Evolutionary conservation across 106 monocot genomes (phyloP).

Genomic region (Alisma plantagoaquatica): DNA sequence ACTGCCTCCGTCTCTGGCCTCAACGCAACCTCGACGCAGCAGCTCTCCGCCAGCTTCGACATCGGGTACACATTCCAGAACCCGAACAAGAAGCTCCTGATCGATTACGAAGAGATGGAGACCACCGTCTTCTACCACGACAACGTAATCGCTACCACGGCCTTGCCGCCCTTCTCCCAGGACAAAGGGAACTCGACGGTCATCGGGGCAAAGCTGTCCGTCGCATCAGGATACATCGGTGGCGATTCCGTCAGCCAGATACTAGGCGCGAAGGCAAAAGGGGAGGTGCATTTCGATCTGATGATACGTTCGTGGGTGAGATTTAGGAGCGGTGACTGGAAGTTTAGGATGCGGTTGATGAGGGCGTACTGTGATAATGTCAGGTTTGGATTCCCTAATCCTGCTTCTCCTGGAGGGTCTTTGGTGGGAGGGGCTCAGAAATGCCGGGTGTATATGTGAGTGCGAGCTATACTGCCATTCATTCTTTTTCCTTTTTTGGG

Average conservation of each 20-base stretch:
- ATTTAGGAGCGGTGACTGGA: constrained; percentile 2
- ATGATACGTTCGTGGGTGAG: background rate
- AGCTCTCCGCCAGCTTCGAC: constrained; percentile 2
- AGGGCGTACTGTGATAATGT: constrained; percentile 10
- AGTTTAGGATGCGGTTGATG: background rate
- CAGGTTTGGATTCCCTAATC: background rate
- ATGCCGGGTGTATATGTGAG: background rate
- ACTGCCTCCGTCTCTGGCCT: constrained; percentile 23
- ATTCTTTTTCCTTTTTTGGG: too few species aligned
- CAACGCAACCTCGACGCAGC: constrained; percentile 14
- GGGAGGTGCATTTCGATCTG: constrained; percentile 18
- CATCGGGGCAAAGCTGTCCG: constrained; percentile 12
- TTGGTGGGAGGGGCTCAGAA: background rate
- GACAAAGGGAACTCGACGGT: constrained; percentile 10
- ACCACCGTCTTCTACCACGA: constrained; percentile 11
- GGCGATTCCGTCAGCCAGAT: constrained; percentile 8
- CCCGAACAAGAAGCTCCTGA: too few species aligned
- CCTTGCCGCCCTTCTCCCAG: constrained; percentile 34
- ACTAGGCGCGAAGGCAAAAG: background rate
- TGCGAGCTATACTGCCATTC: too few species aligned
- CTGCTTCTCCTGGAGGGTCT: background rate
- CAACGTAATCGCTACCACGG: constrained; percentile 6
- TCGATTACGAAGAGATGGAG: constrained; percentile 22
- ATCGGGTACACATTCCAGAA: too few species aligned
- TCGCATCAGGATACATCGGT: constrained; percentile 15